Base-by-base conservation (phyloP, 2,329 filamentous ascomycete genomes). In the Orbilia brochopaga region DNA sequence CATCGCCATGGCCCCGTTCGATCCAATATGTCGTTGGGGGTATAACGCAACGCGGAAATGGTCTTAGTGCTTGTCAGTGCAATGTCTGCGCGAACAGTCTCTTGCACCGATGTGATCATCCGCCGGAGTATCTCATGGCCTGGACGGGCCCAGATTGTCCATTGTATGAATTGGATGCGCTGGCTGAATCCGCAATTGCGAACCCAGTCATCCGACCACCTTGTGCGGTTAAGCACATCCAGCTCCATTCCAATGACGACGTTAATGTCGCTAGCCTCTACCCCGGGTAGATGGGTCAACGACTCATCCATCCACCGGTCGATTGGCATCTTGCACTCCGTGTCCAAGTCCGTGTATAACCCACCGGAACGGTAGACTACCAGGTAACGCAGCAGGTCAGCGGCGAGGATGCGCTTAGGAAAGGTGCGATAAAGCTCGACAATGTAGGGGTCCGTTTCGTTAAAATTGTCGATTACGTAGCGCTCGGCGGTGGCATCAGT, bases 291-390 rank as follows among this genome's bases (percentile, higher is more conserved):
- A n/a, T 50, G 21, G 7, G 19, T 27, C 1, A 65, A 13, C 3
- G 60, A 42, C 13, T 56, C 27, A 6, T 15, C 15, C 5, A 72
- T 37, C 67, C 67, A 72, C 5, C 15, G 17, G 8, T 72, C 67
- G 24, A 72, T 53, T 0, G 67, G 60, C 7, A 32, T 21, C 35
- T 65, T 56, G 55, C 67, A 72, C 32, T 65, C 60, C 0, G 67
- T 72, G 27, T 72, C 67, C 23, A 72, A 57, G 32, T 72, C 67
- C 1, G 67, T 56, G 50, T 72, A 72, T 1, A 72, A n/a, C 1
- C 67, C 67, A 0, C 67, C 67, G n/a, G 60, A 65, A 15, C 60
- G 59, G 35, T 40, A 72, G 1, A 56, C 60, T 21, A 72, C 59
- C 15, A 72, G 24, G 37, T 72, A 72, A 10, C 67, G 60, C 13